Percentiles rank a stretch among this genome's conserved stretches.
Conservation (phyloP, 1,139 yeast genomes). For the Taiozyma sp. region DNA sequence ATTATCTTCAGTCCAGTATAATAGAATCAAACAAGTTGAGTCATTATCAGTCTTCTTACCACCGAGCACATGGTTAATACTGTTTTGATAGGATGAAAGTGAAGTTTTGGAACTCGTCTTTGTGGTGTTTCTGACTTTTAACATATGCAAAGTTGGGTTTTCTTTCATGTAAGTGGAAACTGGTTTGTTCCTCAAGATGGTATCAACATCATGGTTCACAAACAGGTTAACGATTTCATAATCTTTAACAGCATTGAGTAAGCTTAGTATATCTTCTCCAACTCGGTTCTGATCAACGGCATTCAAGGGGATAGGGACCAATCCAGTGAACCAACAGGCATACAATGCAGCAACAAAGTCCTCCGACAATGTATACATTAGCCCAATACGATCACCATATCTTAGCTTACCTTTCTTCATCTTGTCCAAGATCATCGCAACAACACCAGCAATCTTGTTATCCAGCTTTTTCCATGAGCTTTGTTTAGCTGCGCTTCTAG, state of each 20-base stretch:
- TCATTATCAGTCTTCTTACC: constrained; percentile 31
- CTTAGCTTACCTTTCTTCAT: constrained; percentile 46
- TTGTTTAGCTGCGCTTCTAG: constrained; percentile 35
- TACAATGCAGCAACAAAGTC: constrained; percentile 79
- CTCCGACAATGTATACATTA: constrained; percentile 85
- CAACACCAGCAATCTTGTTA: constrained; percentile 65
- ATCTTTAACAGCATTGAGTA: constrained; percentile 61
- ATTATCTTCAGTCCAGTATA: constrained; percentile 70
- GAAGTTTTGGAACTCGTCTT: constrained; percentile 55
- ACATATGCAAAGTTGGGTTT: constrained; percentile 35
- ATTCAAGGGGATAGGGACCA: constrained; percentile 73
- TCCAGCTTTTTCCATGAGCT: constrained; percentile 87
- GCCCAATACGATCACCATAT: constrained; percentile 67
- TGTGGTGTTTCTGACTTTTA: constrained; percentile 56
- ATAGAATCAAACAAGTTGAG: constrained; percentile 52
- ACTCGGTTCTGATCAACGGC: constrained; percentile 67
- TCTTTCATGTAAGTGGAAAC: constrained; percentile 60
- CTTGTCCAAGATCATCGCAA: constrained; percentile 47
- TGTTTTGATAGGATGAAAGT: constrained; percentile 37
- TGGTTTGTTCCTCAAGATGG: constrained; percentile 62
- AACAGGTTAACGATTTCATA: constrained; percentile 68
- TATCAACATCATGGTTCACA: constrained; percentile 74
- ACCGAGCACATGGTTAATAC: constrained; percentile 37
- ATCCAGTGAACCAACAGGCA: constrained; percentile 83
- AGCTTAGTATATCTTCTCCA: constrained; percentile 70